phyloP scores from a whole-genome alignment of 768 basidiomycete species.

The Trametes villosa region DNA sequence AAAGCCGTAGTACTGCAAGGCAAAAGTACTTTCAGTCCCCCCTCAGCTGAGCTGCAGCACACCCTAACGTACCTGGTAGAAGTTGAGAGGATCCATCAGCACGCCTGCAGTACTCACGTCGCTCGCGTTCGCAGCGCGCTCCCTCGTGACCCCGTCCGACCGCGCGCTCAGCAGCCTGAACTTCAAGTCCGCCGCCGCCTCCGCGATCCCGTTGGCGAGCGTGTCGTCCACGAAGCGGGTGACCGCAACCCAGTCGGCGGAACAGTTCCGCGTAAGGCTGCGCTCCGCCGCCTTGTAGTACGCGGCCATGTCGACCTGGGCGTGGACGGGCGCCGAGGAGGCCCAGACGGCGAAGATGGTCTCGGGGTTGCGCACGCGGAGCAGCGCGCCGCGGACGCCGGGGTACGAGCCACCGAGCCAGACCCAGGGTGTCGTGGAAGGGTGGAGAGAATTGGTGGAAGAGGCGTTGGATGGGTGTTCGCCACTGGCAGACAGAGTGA shows the following conservation, averaged over 20 bases:
- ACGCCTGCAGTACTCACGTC: slow-evolving; percentile 47
- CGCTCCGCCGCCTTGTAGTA: slow-evolving; percentile 56
- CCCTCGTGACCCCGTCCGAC: slow-evolving; percentile 37
- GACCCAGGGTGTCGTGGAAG: slow-evolving; percentile 49
- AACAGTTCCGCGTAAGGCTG: slow-evolving; percentile 53
- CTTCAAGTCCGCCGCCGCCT: slow-evolving; percentile 42
- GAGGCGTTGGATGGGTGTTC: not conserved
- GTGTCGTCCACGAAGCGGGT: slow-evolving; percentile 37
- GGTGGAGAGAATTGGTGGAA: slow-evolving; percentile 38
- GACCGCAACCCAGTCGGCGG: slow-evolving; percentile 55
- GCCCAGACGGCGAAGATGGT: slow-evolving; percentile 53
- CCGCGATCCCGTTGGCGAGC: slow-evolving; percentile 36
- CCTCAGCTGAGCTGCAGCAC: not conserved
- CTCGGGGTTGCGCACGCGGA: slow-evolving; percentile 51
- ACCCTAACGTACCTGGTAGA: slow-evolving; percentile 45
- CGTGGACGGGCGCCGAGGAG: slow-evolving; percentile 53
- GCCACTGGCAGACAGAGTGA: slow-evolving; percentile 27
- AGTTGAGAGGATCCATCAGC: slow-evolving; percentile 52
- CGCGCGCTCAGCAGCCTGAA: slow-evolving; percentile 46
- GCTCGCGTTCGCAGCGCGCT: slow-evolving; percentile 41
- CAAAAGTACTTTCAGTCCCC: not conserved
- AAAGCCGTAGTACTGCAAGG: slow-evolving; percentile 50
- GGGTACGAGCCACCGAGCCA: slow-evolving; percentile 57
- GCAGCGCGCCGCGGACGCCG: slow-evolving; percentile 47
- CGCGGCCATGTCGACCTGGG: slow-evolving; percentile 53